A percentile compares a stretch with the other conserved stretches of the same genome.
Conservation (phyloP, 2,329 filamentous ascomycete genomes). For the Penicillium capsulatum region DNA sequence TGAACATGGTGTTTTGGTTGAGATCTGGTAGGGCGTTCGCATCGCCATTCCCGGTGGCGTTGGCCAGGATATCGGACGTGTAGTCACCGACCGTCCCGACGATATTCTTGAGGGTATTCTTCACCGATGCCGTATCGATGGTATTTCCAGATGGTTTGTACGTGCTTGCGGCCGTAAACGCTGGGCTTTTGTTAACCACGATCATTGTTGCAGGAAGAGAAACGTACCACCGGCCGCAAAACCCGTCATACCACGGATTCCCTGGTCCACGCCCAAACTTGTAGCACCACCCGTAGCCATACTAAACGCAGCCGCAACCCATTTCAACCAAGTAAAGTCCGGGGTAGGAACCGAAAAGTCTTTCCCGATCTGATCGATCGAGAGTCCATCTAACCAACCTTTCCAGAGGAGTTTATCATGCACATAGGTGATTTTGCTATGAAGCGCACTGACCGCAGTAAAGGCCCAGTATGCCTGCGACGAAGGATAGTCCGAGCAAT, state of each 20-base stretch:
- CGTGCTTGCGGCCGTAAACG: not conserved
- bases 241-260: conserved; percentile 2
- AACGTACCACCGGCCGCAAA: conserved; percentile 1
- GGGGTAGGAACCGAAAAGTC: conserved; percentile 1
- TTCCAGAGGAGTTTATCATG: conserved; percentile 2
- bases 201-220: too few relatives aligned
- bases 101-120: conserved; percentile 2
- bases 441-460: not conserved
- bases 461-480: conserved; percentile 1
- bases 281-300: conserved; percentile 3
- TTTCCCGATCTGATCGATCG: conserved; percentile 5
- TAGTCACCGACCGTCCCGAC: conserved; percentile 3
- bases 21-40: not conserved
- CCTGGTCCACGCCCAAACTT: not conserved
- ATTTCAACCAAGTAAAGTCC: conserved; percentile 1
- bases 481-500: conserved; percentile 1
- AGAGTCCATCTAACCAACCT: conserved; percentile 4
- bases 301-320: conserved; percentile 4
- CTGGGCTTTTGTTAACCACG: too few relatives aligned
- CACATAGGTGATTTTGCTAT: conserved; percentile 2
- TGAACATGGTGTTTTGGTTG: not conserved
- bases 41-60: conserved; percentile 1
- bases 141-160: not conserved
- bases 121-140: not conserved
- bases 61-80: not conserved